A percentile compares a stretch with the other conserved stretches of the same genome.
Conservation (phyloP, 1,139 yeast species). For the Arxiozyma telluris region DNA sequence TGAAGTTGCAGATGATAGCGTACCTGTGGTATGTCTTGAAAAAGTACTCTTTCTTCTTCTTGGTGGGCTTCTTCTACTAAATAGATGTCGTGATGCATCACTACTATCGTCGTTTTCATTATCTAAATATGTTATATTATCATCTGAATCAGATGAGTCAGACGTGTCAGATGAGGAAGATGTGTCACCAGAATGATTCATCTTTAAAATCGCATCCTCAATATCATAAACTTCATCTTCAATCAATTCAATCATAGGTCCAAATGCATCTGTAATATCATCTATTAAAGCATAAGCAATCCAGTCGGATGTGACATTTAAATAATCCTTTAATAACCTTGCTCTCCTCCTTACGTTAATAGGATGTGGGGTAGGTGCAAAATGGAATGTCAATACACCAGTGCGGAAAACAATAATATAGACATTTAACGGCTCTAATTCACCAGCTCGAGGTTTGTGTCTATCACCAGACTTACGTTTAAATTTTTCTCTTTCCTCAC, state of each 20-base stretch:
- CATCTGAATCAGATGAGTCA: constrained; percentile 25
- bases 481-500: constrained; percentile 32
- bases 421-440: constrained; percentile 83
- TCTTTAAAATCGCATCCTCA: constrained; percentile 78
- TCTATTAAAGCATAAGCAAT: constrained; percentile 93
- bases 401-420: constrained; percentile 85
- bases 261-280: constrained; percentile 95
- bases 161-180: constrained; percentile 35
- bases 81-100: constrained; percentile 16
- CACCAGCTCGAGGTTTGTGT: constrained; percentile 53
- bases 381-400: constrained; percentile 89
- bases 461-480: constrained; percentile 37
- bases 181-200: constrained; percentile 65
- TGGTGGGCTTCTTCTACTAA: constrained; percentile 1
- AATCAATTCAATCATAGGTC: constrained; percentile 88
- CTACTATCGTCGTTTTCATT: constrained; percentile 2
- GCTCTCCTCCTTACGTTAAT: constrained; percentile 92
- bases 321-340: constrained; percentile 73
- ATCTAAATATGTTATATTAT: constrained; percentile 1
- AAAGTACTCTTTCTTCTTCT: constrained; percentile 12
- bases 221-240: constrained; percentile 88
- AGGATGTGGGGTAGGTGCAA: constrained; percentile 92
- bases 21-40: constrained; percentile 12
- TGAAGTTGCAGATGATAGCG: constrained; percentile 12
- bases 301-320: constrained; percentile 93